A percentile compares a stretch with the other conserved stretches of the same genome.
These are phyloP conservation scores for Quercus gilva DNA, from an alignment of 306 rosid genomes.

Conservation along the genomic window DNA sequence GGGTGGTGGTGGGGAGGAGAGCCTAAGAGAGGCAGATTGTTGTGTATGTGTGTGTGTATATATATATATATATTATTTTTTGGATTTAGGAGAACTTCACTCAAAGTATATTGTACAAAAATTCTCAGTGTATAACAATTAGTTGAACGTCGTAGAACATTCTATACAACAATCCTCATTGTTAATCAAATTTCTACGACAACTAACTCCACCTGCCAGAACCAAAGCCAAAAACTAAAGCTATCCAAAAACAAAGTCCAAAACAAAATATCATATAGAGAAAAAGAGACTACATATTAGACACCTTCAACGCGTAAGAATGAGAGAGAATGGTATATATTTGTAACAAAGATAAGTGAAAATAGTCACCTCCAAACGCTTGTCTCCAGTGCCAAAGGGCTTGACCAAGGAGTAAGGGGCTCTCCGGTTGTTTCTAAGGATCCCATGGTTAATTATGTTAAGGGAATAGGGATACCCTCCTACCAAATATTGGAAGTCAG, in stretches of 20 bases:
- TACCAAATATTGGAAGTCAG: conserved; percentile 69
- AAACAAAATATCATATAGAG: background rate
- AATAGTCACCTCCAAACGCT: conserved; percentile 63
- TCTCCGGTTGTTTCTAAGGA: conserved; percentile 79
- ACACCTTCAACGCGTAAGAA: background rate
- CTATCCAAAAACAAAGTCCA: background rate
- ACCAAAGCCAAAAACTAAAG: too few species aligned
- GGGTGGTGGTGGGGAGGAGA: background rate
- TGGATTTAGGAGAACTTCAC: too few species aligned
- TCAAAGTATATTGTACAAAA: too few species aligned
- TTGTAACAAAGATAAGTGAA: background rate
- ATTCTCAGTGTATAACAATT: too few species aligned
- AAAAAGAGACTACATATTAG: background rate
- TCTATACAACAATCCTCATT: too few species aligned
- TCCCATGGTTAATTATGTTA: conserved; percentile 58
- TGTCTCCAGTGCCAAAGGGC: conserved; percentile 66
- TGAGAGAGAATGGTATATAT: background rate
- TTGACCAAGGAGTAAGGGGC: conserved; percentile 73
- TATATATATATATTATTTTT: too few species aligned
- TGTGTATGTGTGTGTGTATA: too few species aligned
- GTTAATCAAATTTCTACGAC: too few species aligned
- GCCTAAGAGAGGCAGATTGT: background rate
- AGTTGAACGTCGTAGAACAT: too few species aligned
- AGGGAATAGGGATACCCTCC: conserved; percentile 86
- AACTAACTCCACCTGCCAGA: too few species aligned